Percentiles rank a stretch among this genome's conserved stretches.
phyloP scores from a whole-genome alignment of 1,284 basidiomycete genomes.

The Sanghuangporus sanghuang region DNA sequence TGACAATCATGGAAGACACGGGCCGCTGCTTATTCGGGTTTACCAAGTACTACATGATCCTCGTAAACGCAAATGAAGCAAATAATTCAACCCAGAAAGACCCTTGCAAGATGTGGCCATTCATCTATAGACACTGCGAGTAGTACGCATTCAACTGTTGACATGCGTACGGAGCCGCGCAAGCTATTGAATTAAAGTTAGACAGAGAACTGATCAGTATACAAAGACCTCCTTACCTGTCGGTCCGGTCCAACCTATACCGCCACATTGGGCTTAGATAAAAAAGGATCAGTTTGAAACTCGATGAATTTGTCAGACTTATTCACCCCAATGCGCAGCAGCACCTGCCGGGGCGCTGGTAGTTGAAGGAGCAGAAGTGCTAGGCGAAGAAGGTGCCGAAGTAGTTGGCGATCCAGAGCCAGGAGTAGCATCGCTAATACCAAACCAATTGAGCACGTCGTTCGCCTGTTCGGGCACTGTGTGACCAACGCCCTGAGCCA shows the following conservation, averaged over 20 bases:
- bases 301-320: neutral
- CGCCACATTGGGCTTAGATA: neutral
- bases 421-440: conserved; percentile 20
- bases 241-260: neutral
- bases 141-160: neutral
- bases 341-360: neutral
- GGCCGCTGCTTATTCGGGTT: too few species aligned
- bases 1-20: too few species aligned
- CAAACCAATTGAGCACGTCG: conserved; percentile 37
- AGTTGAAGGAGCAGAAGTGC: neutral
- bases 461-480: conserved; percentile 37
- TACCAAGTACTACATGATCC: too few species aligned
- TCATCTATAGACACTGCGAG: neutral
- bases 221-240: neutral
- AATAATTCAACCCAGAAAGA: neutral
- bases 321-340: neutral
- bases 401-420: neutral
- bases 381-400: neutral
- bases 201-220: neutral
- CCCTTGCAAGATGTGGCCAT: neutral
- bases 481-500: conserved; percentile 39
- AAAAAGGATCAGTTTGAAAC: neutral
- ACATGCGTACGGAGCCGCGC: neutral
- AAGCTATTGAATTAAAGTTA: neutral
- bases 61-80: too few species aligned